Base-by-base conservation (phyloP, 2,329 filamentous ascomycete genomes). In the Drechslera avenae region DNA sequence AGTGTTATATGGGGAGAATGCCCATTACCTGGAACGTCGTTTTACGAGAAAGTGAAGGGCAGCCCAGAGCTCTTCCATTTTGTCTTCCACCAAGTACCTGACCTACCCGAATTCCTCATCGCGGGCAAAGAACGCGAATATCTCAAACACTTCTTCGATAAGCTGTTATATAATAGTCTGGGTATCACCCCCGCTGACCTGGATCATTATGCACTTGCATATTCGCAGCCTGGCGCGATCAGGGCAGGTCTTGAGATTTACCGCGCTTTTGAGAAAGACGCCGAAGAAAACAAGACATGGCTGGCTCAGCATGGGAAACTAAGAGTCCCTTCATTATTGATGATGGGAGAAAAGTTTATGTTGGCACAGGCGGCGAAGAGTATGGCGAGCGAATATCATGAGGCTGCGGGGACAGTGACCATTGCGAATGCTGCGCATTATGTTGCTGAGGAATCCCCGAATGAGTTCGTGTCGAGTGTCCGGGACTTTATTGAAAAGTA, bases 1-100 rank as follows among this genome's bases (percentile, higher is more conserved):
- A 75, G 66, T 75, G 76, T 51, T 1, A 35, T 48, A 0, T 48
- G 45, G 46, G 46, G 46, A 4, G 46, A 48, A 26, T 48, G 46
- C 5, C 45, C 37, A 1, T 21, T 48, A 7, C 45, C 45, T 4
- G 37, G 45, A 12, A 48, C 45, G 1, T 48, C 45, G 1, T 48
- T 26, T 13, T 48, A 48, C 16, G 45, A 48, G 21, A 4, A 19
- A 1, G 12, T 35, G 4, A 48, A 48, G 12, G 14, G 30, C 9
- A 42, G 16, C 1, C 16, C 31, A 0, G 45, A 41, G 4, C 14
- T 41, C 6, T 41, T 48, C n/a, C 45, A 41, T n/a, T 48, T 42
- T 12, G 45, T 48, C 0, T 47, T 47, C 1, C 44, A 47, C 3
- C 44, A 32, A 3, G 46, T 44, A 1, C 60, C 58, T 19, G 54